A percentile compares a stretch with the other conserved stretches of the same genome.
These are phyloP conservation scores for Plenodomus lindquistii DNA, from an alignment of 2,329 filamentous ascomycete genomes.

Conservation along the genomic window DNA sequence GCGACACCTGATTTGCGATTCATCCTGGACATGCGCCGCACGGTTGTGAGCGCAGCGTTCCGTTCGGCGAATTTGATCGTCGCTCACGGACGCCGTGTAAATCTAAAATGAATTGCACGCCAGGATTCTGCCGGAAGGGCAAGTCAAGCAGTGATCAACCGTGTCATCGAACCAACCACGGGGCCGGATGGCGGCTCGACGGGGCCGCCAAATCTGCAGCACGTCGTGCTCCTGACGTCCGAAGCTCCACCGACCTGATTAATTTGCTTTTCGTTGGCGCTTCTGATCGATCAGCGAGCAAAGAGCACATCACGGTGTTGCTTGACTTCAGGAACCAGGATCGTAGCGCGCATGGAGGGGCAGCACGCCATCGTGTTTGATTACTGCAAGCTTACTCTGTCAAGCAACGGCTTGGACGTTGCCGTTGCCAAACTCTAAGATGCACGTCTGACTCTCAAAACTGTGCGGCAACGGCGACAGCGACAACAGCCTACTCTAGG, in stretches of 20 bases:
- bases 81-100: conserved; percentile 19
- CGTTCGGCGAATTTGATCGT: conserved; percentile 31
- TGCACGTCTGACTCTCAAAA: neutral
- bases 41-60: conserved; percentile 15
- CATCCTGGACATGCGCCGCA: conserved; percentile 4
- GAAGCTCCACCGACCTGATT: conserved; percentile 6
- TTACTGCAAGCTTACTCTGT: conserved; percentile 7
- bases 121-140: conserved; percentile 27
- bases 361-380: conserved; percentile 28
- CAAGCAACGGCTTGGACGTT: neutral
- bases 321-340: conserved; percentile 1
- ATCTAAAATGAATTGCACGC: conserved; percentile 25
- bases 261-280: conserved; percentile 18
- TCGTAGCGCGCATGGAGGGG: conserved; percentile 8
- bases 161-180: conserved; percentile 15
- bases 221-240: conserved; percentile 11
- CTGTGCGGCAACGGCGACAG: conserved; percentile 12
- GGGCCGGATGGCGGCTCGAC: conserved; percentile 23
- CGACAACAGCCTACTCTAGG: too few species aligned
- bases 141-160: conserved; percentile 35
- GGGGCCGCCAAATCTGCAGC: conserved; percentile 21
- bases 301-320: conserved; percentile 1
- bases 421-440: conserved; percentile 5
- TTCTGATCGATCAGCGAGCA: conserved; percentile 10
- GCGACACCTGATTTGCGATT: conserved; percentile 20